phyloP scores from a whole-genome alignment of 1,139 yeast species.

The Hyphopichia burtonii region DNA sequence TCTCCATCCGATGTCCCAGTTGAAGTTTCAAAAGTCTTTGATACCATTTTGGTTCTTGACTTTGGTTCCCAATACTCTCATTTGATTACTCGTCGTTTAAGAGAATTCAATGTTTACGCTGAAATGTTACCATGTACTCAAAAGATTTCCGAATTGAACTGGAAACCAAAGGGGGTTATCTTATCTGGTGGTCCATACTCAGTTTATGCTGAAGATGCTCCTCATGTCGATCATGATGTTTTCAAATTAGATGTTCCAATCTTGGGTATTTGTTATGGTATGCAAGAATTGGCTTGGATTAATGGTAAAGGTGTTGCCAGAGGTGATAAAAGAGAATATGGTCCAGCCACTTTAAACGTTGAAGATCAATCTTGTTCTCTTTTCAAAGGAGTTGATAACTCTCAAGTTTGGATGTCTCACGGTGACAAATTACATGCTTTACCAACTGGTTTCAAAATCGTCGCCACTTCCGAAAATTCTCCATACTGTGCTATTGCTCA shows the following conservation, averaged over 20 bases:
- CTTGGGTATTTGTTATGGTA: conserved; percentile 97
- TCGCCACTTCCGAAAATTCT: conserved; percentile 90
- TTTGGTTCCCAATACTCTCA: conserved; percentile 99
- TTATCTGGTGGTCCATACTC: conserved; percentile 98
- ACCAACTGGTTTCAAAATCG: conserved; percentile 85
- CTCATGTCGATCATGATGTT: conserved; percentile 94
- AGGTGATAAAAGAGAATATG: conserved; percentile 98
- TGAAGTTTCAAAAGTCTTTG: conserved; percentile 81
- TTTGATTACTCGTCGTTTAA: conserved; percentile 91
- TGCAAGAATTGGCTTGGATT: conserved; percentile 99
- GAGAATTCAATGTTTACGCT: conserved; percentile 97
- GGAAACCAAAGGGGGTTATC: conserved; percentile 97
- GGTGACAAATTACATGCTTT: conserved; percentile 92
- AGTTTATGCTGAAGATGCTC: conserved; percentile 91
- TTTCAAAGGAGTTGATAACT: conserved; percentile 86
- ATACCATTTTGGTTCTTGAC: conserved; percentile 95
- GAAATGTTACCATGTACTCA: conserved; percentile 99
- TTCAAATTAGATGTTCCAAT: conserved; percentile 91
- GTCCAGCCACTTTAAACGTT: conserved; percentile 88
- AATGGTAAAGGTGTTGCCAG: conserved; percentile 94
- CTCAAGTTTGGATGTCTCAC: conserved; percentile 99
- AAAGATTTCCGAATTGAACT: conserved; percentile 83
- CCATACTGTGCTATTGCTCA: conserved; percentile 94
- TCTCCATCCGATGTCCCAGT: conserved; percentile 38
- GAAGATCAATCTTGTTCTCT: conserved; percentile 66